These are phyloP conservation scores for Aspergillus sp. DNA, from an alignment of 2,329 filamentous ascomycete genomes.

Conservation along the genomic window DNA sequence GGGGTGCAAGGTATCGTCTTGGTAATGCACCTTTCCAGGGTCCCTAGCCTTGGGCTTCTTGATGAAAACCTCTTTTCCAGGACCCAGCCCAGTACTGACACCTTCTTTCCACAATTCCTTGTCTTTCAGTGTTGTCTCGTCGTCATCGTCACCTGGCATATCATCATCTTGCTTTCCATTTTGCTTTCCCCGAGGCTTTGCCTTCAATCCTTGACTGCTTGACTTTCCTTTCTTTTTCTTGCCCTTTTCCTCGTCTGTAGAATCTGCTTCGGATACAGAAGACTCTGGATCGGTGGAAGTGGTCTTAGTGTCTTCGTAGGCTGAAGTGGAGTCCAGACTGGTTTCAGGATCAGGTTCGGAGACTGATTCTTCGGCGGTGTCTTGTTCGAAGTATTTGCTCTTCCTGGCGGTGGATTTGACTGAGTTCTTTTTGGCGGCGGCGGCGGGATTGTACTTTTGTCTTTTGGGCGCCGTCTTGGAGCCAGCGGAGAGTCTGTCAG, in stretches of 20 bases:
- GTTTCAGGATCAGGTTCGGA: constrained; percentile 6
- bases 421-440: constrained; percentile 9
- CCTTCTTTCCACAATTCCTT: constrained; percentile 55
- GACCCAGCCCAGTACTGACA: constrained; percentile 51
- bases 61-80: constrained; percentile 58
- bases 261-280: constrained; percentile 1
- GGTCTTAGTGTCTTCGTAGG: constrained; percentile 11
- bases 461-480: constrained; percentile 24
- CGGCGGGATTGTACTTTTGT: constrained; percentile 23
- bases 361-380: constrained; percentile 28
- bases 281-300: constrained; percentile 2
- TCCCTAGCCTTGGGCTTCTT: constrained; percentile 60
- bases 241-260: not conserved
- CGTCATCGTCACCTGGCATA: constrained; percentile 75
- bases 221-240: not conserved
- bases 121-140: constrained; percentile 22
- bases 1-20: constrained; percentile 55
- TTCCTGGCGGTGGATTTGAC: constrained; percentile 40
- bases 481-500: constrained; percentile 23
- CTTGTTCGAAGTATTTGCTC: constrained; percentile 49
- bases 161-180: constrained; percentile 27
- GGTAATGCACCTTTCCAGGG: constrained; percentile 55
- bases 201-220: not conserved
- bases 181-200: not conserved
- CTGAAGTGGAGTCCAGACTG: not conserved